Evolutionary conservation across 2,329 filamentous ascomycete genomes (phyloP).

Genomic region (Geosmithia morbida): DNA sequence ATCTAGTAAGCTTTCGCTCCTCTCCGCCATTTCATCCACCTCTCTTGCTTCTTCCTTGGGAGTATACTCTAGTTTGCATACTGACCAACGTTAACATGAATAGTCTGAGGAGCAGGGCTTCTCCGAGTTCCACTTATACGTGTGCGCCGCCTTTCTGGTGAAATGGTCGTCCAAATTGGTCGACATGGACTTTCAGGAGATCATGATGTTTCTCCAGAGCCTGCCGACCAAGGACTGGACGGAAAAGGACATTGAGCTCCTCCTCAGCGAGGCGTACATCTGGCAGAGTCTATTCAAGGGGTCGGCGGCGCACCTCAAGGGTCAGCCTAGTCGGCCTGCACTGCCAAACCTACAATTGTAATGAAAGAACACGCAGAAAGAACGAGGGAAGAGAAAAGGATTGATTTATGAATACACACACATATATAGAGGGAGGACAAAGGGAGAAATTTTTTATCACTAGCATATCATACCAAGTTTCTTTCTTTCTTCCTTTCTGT

Average conservation of each 20-base stretch:
- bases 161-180: constrained; percentile 95
- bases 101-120: constrained; percentile 98
- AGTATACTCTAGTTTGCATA: neutral
- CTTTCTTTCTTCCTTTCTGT: no score
- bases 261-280: constrained; percentile 93
- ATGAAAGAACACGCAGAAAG: no score
- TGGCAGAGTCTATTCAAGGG: constrained; percentile 98
- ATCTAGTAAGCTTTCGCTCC: constrained; percentile 54
- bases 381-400: no score
- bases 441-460: no score
- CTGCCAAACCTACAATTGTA: constrained; percentile 22
- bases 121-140: constrained; percentile 95
- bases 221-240: constrained; percentile 90
- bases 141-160: constrained; percentile 92
- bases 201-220: constrained; percentile 98
- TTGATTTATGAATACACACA: neutral
- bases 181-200: constrained; percentile 96
- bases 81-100: neutral
- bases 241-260: constrained; percentile 92
- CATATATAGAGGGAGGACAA: neutral
- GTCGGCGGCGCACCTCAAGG: constrained; percentile 74
- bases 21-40: neutral
- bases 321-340: constrained; percentile 22
- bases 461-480: no score
- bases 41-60: neutral